Conservation (phyloP, 805 yeast species). For the Barnettozyma sucrosica region DNA sequence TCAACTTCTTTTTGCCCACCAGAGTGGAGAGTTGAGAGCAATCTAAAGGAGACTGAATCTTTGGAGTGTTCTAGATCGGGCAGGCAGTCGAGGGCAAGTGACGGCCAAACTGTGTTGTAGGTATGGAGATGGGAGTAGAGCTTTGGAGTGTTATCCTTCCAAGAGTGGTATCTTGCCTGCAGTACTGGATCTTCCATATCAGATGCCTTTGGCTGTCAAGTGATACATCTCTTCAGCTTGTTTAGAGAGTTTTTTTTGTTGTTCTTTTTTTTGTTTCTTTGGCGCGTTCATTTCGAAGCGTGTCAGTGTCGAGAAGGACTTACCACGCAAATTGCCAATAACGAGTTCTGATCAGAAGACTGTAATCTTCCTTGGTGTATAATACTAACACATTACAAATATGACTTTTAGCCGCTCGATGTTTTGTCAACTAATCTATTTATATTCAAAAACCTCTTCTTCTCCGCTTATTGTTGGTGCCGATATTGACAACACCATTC, state of each 20-base stretch:
- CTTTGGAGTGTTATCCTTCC: constrained; percentile 81
- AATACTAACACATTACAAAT: no score
- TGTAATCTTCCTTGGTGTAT: no score
- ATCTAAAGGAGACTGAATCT: constrained; percentile 29
- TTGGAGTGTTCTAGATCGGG: constrained; percentile 35
- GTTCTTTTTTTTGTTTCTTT: neutral
- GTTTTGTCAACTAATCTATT: neutral
- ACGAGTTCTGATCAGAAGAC: no score
- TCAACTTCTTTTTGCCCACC: constrained; percentile 55
- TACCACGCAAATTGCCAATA: no score
- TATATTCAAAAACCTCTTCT: constrained; percentile 20
- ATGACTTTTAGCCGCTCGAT: no score
- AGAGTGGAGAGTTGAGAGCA: constrained; percentile 61
- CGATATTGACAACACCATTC: constrained; percentile 20
- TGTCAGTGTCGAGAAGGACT: no score
- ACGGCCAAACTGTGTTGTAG: constrained; percentile 62
- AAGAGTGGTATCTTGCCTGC: constrained; percentile 31
- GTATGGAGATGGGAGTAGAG: constrained; percentile 72
- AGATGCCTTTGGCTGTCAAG: no score
- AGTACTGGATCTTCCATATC: neutral
- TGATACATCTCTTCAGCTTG: no score
- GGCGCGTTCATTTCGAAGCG: neutral
- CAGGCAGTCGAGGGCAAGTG: constrained; percentile 64
- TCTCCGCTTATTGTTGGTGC: constrained; percentile 18
- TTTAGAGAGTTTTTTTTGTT: no score